These are phyloP conservation scores for Colletotrichum incanum DNA, from an alignment of 2,329 filamentous ascomycete species.

Conservation along the genomic window DNA sequence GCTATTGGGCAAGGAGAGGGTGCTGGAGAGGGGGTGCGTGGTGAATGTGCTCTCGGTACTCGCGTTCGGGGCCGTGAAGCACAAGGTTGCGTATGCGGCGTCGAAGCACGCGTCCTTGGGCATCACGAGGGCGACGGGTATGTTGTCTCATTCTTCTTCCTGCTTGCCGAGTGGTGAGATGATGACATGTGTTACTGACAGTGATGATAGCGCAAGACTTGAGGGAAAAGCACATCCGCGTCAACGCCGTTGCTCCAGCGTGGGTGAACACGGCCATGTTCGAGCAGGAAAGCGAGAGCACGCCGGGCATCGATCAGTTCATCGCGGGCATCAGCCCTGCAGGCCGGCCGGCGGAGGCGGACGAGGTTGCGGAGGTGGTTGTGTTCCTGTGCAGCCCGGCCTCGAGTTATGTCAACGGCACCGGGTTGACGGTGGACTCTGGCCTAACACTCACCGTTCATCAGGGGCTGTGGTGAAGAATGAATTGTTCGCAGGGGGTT, in stretches of 20 bases:
- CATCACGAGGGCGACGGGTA: not conserved
- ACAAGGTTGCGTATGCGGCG: not conserved
- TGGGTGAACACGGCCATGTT: constrained; percentile 7
- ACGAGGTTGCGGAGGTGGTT: not conserved
- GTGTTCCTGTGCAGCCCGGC: constrained; percentile 1
- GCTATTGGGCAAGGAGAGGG: not conserved
- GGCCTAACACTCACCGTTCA: not conserved
- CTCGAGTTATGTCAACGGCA: not conserved
- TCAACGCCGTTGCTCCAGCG: not conserved
- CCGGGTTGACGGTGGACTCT: not conserved
- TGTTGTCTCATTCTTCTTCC: not conserved
- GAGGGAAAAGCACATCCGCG: not conserved
- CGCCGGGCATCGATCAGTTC: constrained; percentile 3
- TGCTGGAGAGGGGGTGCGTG: not conserved
- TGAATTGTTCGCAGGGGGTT: not conserved
- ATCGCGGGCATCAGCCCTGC: not conserved
- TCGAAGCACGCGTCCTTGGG: not conserved
- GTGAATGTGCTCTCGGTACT: not conserved
- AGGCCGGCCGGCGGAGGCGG: not conserved
- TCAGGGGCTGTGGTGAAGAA: not conserved
- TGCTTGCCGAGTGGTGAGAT: not conserved
- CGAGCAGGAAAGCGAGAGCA: not conserved
- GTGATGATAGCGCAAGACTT: not conserved
- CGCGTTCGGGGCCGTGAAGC: not conserved
- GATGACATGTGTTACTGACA: not conserved